Base-by-base conservation (phyloP, 805 yeast species). In the Naumovozyma castellii region DNA sequence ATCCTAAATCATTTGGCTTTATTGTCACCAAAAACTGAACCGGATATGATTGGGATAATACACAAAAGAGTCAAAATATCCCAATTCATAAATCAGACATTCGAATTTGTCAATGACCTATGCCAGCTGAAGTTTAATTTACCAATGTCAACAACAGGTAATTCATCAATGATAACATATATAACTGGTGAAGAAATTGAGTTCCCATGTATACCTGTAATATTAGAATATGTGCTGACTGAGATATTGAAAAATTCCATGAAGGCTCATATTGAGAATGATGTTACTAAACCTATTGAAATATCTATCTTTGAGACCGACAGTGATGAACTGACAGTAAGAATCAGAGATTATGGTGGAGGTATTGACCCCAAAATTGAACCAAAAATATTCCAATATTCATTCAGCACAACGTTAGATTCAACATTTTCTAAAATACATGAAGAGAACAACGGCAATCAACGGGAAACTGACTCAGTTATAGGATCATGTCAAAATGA, bases 191-290 rank as follows among this genome's bases (percentile, higher is more conserved):
- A 64, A 27, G 73, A 75, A 18, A 66, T 84, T 13, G 62, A 65
- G 18, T 76, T 88, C 56, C 90, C 96, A 0, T 90, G 86, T 58
- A 81, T 90, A 34, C 85, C 92, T 16, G 79, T 80, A 34, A 95
- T 88, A 56, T 61, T 92, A 38, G 96, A 90, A 56, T 90, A 92
- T 55, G 77, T 90, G 36, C 67, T 87, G 41, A 84, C 84, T 17
- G 98, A 90, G 62, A 64, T 90, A 16, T 69, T 90, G 49, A 90
- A 90, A 61, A 90, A 90, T 60, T 75, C 95, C 4, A 78, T 82
- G 46, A 66, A 96, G 40, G 95, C 98, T 0, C 87, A 84, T 40
- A 80, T 90, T 39, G 97, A 90, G 57, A 75, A 75, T 41, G 55
- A 65, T 16, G 37, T 43, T 10, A 54, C 55, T 18, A 49, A 48